Evolutionary conservation across 345 rosid species (phyloP), one percentile per base, ranked within the genome.

Genomic region (Citrus unshiu): DNA sequence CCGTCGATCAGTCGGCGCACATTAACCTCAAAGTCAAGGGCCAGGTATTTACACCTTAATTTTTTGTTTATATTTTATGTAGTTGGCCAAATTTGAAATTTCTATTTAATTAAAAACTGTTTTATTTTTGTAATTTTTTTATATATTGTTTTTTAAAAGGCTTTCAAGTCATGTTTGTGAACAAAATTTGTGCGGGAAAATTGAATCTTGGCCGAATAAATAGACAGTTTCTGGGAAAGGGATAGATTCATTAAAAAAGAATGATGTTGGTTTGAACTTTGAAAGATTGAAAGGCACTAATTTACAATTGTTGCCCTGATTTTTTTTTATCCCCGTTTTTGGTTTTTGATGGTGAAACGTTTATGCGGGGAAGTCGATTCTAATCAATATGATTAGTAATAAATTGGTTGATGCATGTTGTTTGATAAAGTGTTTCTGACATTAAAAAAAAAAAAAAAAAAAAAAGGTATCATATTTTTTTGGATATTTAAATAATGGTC

Each of bases 11-110:
- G 76, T 30, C 83, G 9, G 89, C 81, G 14, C 95, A 91, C 81
- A 90, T 90, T 80, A 91, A 91, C 63, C 93, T 91, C 80, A 91
- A 91, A 83, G 96, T 92, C 72, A 92, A 92, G 86, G 92, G 96
- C 27, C 96, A 90, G 92, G 96, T 90, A 2, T n/a, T 7, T 76
- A 19, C 13, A 59, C 51, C 51, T 13, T 46, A 5, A 46, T 46
- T 46, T 46, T 46, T 12, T 46, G 18, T 46, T 12, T 46, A 46
- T 12, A 46, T 13, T 46, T 46, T 3, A 46, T 46, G 1, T 13
- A 46, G 13, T 46, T 3, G 51, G 7, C 7, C 58, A 18, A 19
- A 18, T 54, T 54, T 18, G 22, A 18, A 19, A 18, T 54, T 54
- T 54, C 58, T 54, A 54, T 54, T 54, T 18, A 1, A 16, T 54